A percentile compares a stretch with the other conserved stretches of the same genome.
phyloP scores from a whole-genome alignment of 805 yeast species.

The Ogataea siamensis region DNA sequence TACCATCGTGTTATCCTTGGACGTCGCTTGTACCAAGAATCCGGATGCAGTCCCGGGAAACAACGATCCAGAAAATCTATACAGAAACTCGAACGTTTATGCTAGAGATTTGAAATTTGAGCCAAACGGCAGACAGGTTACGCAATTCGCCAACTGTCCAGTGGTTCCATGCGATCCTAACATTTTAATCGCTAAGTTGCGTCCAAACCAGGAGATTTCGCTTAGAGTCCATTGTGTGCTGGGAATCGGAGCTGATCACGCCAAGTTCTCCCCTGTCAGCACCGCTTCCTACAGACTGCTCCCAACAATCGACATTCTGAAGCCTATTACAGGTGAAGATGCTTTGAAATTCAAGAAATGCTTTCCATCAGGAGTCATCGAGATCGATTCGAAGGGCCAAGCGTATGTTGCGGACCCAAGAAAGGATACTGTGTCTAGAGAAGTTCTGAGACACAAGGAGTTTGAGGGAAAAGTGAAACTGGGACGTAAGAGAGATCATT shows the following conservation, averaged over 20 bases:
- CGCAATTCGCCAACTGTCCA: slow-evolving; percentile 61
- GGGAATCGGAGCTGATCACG: slow-evolving; percentile 94
- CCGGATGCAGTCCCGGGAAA: slow-evolving; percentile 76
- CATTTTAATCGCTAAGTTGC: slow-evolving; percentile 82
- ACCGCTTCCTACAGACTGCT: slow-evolving; percentile 93
- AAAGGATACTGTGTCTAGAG: slow-evolving; percentile 95
- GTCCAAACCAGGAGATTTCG: slow-evolving; percentile 96
- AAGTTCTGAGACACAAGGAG: slow-evolving; percentile 90
- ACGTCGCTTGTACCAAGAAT: slow-evolving; percentile 80
- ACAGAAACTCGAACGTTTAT: slow-evolving; percentile 81
- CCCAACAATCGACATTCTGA: slow-evolving; percentile 77
- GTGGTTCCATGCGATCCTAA: slow-evolving; percentile 84
- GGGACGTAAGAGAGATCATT: slow-evolving; percentile 90
- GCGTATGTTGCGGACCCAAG: slow-evolving; percentile 88
- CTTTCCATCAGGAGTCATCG: slow-evolving; percentile 92
- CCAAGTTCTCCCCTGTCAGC: slow-evolving; percentile 95
- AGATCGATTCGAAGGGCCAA: slow-evolving; percentile 57
- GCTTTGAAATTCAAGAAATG: slow-evolving; percentile 83
- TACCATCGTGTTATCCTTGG: slow-evolving; percentile 79
- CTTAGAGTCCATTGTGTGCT: slow-evolving; percentile 86
- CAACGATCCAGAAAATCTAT: slow-evolving; percentile 79
- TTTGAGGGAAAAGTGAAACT: slow-evolving; percentile 85
- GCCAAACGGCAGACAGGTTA: slow-evolving; percentile 86
- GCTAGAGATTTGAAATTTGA: slow-evolving; percentile 87
- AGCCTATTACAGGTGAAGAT: slow-evolving; percentile 71